Conservation (phyloP, 306 rosid genomes). For the Medicago truncatula region MtrunA17r5.0-ANR NC_053042.1:46070001-46070500, state of each 20-base stretch:
- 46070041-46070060: too few species aligned
- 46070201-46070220: background rate
- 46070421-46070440: constrained; percentile 21
- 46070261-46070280: background rate
- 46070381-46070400: constrained; percentile 17
- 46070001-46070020: too few species aligned
- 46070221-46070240: background rate
- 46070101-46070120: too few species aligned
- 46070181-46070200: background rate
- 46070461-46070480: background rate
- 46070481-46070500: background rate
- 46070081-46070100: too few species aligned
- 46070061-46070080: too few species aligned
- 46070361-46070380: background rate
- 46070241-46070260: background rate
- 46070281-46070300: background rate
- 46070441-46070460: constrained; percentile 5
- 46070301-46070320: background rate
- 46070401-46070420: background rate
- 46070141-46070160: too few species aligned
- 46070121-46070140: too few species aligned
- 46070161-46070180: background rate
- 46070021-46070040: too few species aligned
- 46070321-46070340: background rate
- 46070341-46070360: background rate